Evolutionary conservation across 164 flowering plant species (phyloP), one percentile per base, ranked within the genome.

Genomic region (Protea cynaroides): DNA sequence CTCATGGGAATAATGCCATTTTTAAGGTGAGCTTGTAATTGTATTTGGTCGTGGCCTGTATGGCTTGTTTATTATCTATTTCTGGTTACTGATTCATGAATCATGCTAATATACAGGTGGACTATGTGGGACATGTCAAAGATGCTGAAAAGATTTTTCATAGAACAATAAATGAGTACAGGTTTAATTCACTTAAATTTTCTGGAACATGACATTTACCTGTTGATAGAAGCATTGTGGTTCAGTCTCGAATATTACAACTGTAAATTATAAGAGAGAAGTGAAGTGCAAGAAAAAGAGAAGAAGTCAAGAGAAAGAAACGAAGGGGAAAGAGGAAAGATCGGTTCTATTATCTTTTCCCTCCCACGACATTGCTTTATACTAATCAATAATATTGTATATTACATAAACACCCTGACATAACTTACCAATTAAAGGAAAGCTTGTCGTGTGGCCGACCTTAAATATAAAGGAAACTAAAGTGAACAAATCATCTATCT

Each of bases 141-240:
- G 99, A 91, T 78, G 99, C 96, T 57, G 94, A 89, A 74, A 85
- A 70, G 61, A 68, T 81, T 63, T 58, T 94, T 75, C 97, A 89
- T 63, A 77, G 82, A 79, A 70, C 80, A 59, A 80, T 94, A 59
- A 78, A 59, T 71, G 90, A 86, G 34, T 74, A 78, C 81, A 85
- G 93, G 96, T 93, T 67, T 71, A 1, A 21, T 62, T 69, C 44
- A 18, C 22, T 1, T 58, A 18, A 24, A 25, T 62, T 5, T 40
- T 69, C 22, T 44, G 62, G 49, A 23, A 37, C 5, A 53, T 22
- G 13, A n/a, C 44, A 60, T n/a, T 29, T 17, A 22, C 23, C 24
- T 43, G 51, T 50, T 37, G 19, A 22, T 11, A 21, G 52, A 21
- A 51, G 29, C 58, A 55, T 55, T 55, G 1, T 55, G 36, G 8